Evolutionary conservation across 176 grass and related monocot species (phyloP), one percentile per base, ranked within the genome.

Genomic region (Otatea glauca): DNA sequence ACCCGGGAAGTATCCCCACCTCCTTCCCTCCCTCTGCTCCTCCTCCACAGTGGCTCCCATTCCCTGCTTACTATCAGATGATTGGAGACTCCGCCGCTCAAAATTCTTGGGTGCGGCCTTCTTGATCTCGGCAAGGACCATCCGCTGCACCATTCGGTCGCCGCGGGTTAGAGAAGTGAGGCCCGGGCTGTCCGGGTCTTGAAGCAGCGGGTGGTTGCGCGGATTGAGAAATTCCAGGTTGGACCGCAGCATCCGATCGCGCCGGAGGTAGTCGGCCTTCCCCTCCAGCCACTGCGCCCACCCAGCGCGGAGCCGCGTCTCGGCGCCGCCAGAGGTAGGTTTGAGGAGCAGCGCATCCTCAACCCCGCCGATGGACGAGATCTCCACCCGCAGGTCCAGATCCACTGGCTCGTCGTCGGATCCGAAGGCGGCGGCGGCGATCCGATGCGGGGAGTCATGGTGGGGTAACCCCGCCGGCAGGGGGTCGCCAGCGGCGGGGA

Each of bases 321-420:
- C 96, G 83, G 65, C 7, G n/a, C 9, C 25, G 27, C 88, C 70
- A 5, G 71, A 73, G 25, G 34, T 78, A 9, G 83, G 81, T 65
- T 99, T 94, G 37, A 99, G 90, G 70, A 99, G 88, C 34, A 99
- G 87, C 15, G 88, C 93, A 47, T 96, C 96, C 77, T 99, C 96
- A 38, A 99, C 64, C 43, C 85, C 84, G 68, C 39, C 65, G 76
- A 96, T 91, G 60, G 91, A 96, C 63, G 86, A 83, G 80, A 99
- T 87, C 90, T 94, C 86, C 62, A 90, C 29, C 72, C 81, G 91
- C 21, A 99, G 70, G 12, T 94, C 93, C 89, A 96, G 91, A 85
- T 96, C 96, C 61, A 96, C 87, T 29, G 84, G 89, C 78, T 90
- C 91, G 65, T 99, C 96, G 48, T 99, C 96, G 25, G 96, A 99